A percentile compares a stretch with the other conserved stretches of the same genome.
These are phyloP conservation scores for Schrenkiella parvula DNA, from an alignment of 345 rosid species.

Conservation along the genomic window DNA sequence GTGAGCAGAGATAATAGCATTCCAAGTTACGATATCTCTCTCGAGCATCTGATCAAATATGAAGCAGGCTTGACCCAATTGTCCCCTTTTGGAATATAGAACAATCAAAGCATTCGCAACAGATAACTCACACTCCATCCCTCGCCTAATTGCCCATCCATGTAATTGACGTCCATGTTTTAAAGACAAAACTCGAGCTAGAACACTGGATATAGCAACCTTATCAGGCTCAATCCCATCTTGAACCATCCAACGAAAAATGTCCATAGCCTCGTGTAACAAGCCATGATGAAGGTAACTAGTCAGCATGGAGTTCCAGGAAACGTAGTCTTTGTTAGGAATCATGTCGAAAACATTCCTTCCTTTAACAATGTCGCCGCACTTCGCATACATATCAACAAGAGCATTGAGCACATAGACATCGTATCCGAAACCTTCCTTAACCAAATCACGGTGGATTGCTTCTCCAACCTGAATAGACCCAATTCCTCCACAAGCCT, in stretches of 20 bases:
- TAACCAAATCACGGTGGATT: constrained; percentile 66
- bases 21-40: constrained; percentile 75
- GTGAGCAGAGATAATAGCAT: constrained; percentile 70
- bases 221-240: constrained; percentile 61
- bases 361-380: constrained; percentile 83
- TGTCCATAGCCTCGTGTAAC: constrained; percentile 44
- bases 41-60: constrained; percentile 62
- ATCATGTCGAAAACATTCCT: constrained; percentile 64
- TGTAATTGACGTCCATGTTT: constrained; percentile 56
- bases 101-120: constrained; percentile 66
- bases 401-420: constrained; percentile 69
- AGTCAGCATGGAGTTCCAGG: constrained; percentile 80
- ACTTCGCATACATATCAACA: constrained; percentile 87
- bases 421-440: constrained; percentile 60
- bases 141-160: constrained; percentile 64
- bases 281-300: constrained; percentile 64
- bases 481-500: constrained; percentile 86
- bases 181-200: constrained; percentile 42
- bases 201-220: constrained; percentile 60
- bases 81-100: constrained; percentile 47
- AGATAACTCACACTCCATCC: constrained; percentile 53
- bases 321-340: constrained; percentile 46
- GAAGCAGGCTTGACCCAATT: constrained; percentile 45
- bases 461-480: constrained; percentile 63
- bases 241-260: constrained; percentile 50